Base-by-base conservation (phyloP, 2,329 filamentous ascomycete genomes). In the Aspergillus alliaceus region DNA sequence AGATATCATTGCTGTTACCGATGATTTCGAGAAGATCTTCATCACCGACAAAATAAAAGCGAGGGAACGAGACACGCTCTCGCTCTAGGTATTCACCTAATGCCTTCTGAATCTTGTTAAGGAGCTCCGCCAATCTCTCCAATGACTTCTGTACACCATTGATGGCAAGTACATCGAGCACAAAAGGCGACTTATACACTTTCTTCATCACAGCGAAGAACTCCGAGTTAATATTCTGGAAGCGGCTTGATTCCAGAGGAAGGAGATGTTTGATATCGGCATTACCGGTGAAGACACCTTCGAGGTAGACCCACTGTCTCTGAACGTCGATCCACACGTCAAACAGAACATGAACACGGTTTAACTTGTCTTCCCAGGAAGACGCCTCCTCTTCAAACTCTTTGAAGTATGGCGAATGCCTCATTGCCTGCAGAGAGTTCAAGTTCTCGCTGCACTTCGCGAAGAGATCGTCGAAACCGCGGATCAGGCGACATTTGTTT, bases 301-400 rank as follows among this genome's bases (percentile, higher is more conserved):
- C 96, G 5, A 99, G 85, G 73, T 99, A 99, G 7, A 99, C 95
- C 95, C 95, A 99, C 78, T 99, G 95, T 60, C 96, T 89, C 75
- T 99, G 95, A n/a, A 99, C 96, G 76, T 99, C 96, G 67, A 99
- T 99, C 96, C 96, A 99, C 15, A 99, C 93, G 73, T 99, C 95
- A 69, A 99, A 99, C 9, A 99, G 84, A 15, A 99, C 91, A 72
- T 99, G 95, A 2, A 99, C 92, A 46, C 95, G 87, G 74, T 98
- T 99, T 25, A 99, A 84, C 74, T 96, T 96, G 77, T 99, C 96
- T 76, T 99, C 96, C 95, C 95, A 99, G 1, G 90, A 86, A 1
- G 92, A 90, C 6, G 96, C 96, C 66, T 99, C 95, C 68, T 99
- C 95, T 72, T 99, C 95, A 61, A 99, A 99, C 68, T 98, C 93